A percentile compares a stretch with the other conserved stretches of the same genome.
Evolutionary conservation across 2,329 filamentous ascomycete genomes (phyloP).

Genomic region (Claviceps spartinae): DNA sequence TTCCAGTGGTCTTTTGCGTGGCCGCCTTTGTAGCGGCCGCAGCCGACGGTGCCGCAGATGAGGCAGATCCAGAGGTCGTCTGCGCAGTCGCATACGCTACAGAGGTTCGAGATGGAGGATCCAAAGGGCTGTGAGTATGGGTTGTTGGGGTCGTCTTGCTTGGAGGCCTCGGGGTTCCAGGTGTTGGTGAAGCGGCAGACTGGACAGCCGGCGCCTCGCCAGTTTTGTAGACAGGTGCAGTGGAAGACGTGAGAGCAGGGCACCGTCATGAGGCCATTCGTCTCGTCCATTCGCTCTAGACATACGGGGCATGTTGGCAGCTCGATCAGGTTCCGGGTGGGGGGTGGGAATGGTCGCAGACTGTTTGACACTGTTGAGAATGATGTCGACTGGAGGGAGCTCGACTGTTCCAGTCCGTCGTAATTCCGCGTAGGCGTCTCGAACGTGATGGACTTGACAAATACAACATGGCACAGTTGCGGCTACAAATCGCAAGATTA

Average conservation of each 20-base stretch:
- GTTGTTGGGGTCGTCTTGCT: constrained; percentile 31
- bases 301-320: constrained; percentile 93
- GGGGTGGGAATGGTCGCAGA: constrained; percentile 47
- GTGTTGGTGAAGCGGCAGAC: constrained; percentile 78
- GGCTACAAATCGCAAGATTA: constrained; percentile 35
- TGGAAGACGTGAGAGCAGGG: constrained; percentile 97
- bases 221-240: constrained; percentile 89
- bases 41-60: constrained; percentile 84
- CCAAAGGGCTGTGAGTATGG: constrained; percentile 44
- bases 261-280: constrained; percentile 85
- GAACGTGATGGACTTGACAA: constrained; percentile 84
- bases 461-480: constrained; percentile 88
- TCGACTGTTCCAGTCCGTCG: constrained; percentile 43
- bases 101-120: constrained; percentile 52
- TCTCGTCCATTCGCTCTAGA: constrained; percentile 95
- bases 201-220: constrained; percentile 86
- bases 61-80: constrained; percentile 91
- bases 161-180: constrained; percentile 13
- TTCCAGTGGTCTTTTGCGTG: constrained; percentile 93
- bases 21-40: constrained; percentile 84
- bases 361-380: constrained; percentile 28
- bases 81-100: constrained; percentile 65
- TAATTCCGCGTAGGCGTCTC: constrained; percentile 42
- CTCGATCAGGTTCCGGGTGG: constrained; percentile 75
- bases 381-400: constrained; percentile 26